Evolutionary conservation across 1,284 basidiomycete species (phyloP), one percentile per base, ranked within the genome.

Genomic region (Takashimella tepidaria): DNA sequence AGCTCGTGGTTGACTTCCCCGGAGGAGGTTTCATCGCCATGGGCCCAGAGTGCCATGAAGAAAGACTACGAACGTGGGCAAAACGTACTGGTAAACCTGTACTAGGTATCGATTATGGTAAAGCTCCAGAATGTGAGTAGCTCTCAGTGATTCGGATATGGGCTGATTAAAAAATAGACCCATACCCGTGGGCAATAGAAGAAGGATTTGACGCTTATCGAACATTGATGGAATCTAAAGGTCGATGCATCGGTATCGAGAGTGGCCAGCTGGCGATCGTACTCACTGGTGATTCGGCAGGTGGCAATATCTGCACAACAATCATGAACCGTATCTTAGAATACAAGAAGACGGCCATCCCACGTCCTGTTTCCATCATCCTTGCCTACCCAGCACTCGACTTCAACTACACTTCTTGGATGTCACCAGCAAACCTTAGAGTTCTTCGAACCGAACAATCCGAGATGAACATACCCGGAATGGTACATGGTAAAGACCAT

Each of bases 371-470:
- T 45, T 88, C 89, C 1, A 79, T 98, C 49, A 84, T 96, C 22
- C 82, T 96, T 51, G 55, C 88, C 79, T 83, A 82, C 60, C 77
- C 80, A 2, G 77, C 77, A 19, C 82, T 98, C 49, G 95, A 98
- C 72, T 98, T 98, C 78, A 95, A 96, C 72, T 98, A 93, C 71
- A 89, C 88, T 0, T 91, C 91, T 22, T 98, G 95, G 95, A 97
- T 98, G 92, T 85, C 92, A 0, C 86, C 87, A 1, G 82, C 83
- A 20, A 86, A 96, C 72, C 79, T 98, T 47, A 83, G 83, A 4
- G 87, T 95, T 11, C 79, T 98, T 11, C 83, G 87, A 49, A 75
- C 77, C 16, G 89, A 91, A 66, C 87, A 92, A 66, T 90, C 88
- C 0, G 83, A 86, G n/a, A 68, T 73, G 1, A 70, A 79, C 53